Evolutionary conservation across 176 grass and related monocot species (phyloP), one percentile per base, ranked within the genome.

Genomic region (Zoysia pacifica): DNA sequence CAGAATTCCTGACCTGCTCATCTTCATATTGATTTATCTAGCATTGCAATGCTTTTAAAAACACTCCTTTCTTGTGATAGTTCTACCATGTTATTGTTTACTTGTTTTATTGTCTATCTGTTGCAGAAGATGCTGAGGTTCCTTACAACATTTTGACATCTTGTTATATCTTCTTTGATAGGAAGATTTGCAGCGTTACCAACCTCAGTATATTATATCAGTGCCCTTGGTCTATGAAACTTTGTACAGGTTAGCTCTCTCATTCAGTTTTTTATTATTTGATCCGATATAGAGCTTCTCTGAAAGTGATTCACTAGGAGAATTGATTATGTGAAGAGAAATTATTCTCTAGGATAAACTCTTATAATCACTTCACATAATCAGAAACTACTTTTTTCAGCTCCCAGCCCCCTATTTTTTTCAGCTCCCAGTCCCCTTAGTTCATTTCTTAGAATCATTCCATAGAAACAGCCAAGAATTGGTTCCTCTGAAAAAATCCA

Each of bases 201-300:
- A 93, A 91, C 95, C 95, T 50, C 91, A 93, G 5, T 98, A 87
- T 63, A 66, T 98, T 65, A 69, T 98, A 85, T 94, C 92, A 38
- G 92, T 98, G 50, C 95, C 95, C 47, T 58, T 94, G 86, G 92
- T 98, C 38, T 98, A 91, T 87, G 95, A 98, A 87, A 98, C 92
- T 65, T 86, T 98, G 65, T 94, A 98, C 88, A 98, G 88, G 95
- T 98, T 71, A 49, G 85, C 86, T 79, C 70, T 3, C 64, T 43
- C 6, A 18, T 36, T 53, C 20, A 5, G 0, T 69, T 41, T 1
- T 55, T 62, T 48, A 73, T 82, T 42, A 46, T 66, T 16, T 69
- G 55, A 73, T 67, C 47, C 6, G 54, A 59, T 43, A 42, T 28
- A 28, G 28, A 28, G 28, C 28, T 28, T 28, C 28, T 28, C 28